Evolutionary conservation across 2,329 filamentous ascomycete species (phyloP), one percentile per base, ranked within the genome.

Genomic region (Colletotrichum magnum): DNA sequence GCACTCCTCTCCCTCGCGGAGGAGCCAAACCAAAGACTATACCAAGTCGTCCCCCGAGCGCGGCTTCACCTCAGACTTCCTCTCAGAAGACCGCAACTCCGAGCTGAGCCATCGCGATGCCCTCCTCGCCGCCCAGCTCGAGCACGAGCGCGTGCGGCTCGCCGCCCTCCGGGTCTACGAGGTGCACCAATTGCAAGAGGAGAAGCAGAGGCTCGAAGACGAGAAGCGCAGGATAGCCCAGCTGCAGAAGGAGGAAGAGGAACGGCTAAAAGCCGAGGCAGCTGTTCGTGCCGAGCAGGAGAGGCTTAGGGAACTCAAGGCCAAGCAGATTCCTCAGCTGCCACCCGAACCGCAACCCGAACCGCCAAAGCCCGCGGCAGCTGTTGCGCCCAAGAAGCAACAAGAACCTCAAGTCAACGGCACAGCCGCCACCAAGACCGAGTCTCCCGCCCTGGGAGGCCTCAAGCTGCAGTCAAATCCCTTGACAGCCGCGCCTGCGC

Each of bases 141-240:
- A 92, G 75, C 93, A 94, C 77, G 88, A 92, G 45, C 85, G 88
- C 32, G 87, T 95, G 12, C 85, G 86, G 32, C 80, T 85, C 62
- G 79, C 80, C 36, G 87, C 87, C 7, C 77, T 87, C 43, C 80
- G 82, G 16, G 84, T 84, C 6, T 85, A 82, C 64, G 79, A 86
- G 68, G 77, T 86, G 48, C 81, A 88, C 67, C 80, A 85, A 68
- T 74, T 85, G 16, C 77, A 84, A 59, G 79, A 85, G 71, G 81
- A 86, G 71, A 79, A 84, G 68, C 75, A 79, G 43, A 78, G 81
- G 13, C 62, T 80, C 28, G 80, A 82, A 51, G 79, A 82, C 61
- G 84, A 87, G 73, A 79, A 80, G 48, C 80, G 79, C 57, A 78
- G 80, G 24, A 81, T 87, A 53, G 66, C 80, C 24, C 80, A 82